These are phyloP conservation scores for Metarhizium sp. DNA, from an alignment of 2,329 filamentous ascomycete genomes.

Conservation along the genomic window DNA sequence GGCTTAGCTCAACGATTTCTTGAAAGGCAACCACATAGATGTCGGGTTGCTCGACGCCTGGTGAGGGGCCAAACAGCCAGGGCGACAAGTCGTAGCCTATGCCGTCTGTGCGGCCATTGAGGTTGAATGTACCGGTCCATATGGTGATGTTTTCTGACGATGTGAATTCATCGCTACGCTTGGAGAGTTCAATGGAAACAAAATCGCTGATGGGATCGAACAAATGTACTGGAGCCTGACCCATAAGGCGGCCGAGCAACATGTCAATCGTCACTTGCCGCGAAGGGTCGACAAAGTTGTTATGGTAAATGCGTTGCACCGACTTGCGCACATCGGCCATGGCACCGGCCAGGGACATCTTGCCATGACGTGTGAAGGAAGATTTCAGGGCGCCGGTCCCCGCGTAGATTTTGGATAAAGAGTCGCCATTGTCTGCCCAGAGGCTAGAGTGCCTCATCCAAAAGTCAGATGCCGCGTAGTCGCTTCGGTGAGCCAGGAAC, in stretches of 20 bases:
- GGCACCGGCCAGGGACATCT: slow-evolving; percentile 89
- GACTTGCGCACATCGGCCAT: slow-evolving; percentile 95
- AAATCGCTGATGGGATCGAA: slow-evolving; percentile 94
- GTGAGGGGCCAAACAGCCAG: slow-evolving; percentile 65
- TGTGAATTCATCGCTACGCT: slow-evolving; percentile 63
- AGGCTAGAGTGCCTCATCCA: slow-evolving; percentile 87
- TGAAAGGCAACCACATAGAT: slow-evolving; percentile 91
- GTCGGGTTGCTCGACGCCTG: slow-evolving; percentile 60
- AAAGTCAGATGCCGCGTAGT: slow-evolving; percentile 67
- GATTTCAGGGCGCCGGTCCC: slow-evolving; percentile 93
- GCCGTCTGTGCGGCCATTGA: slow-evolving; percentile 80
- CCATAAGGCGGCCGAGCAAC: slow-evolving; percentile 74
- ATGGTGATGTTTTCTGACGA: slow-evolving; percentile 66
- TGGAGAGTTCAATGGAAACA: slow-evolving; percentile 66
- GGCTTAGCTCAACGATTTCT: slow-evolving; percentile 95
- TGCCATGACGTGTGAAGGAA: slow-evolving; percentile 87
- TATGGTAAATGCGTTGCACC: slow-evolving; percentile 88
- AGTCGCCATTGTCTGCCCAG: slow-evolving; percentile 97
- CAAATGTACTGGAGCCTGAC: slow-evolving; percentile 73
- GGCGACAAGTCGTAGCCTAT: slow-evolving; percentile 69
- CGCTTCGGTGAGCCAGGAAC: slow-evolving; percentile 66
- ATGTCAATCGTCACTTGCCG: slow-evolving; percentile 93
- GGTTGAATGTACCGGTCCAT: slow-evolving; percentile 84
- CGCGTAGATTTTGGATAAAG: slow-evolving; percentile 88
- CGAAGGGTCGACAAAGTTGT: slow-evolving; percentile 92